Evolutionary conservation across 768 basidiomycete species (phyloP).

Genomic region (Tephrocybe sp.): DNA sequence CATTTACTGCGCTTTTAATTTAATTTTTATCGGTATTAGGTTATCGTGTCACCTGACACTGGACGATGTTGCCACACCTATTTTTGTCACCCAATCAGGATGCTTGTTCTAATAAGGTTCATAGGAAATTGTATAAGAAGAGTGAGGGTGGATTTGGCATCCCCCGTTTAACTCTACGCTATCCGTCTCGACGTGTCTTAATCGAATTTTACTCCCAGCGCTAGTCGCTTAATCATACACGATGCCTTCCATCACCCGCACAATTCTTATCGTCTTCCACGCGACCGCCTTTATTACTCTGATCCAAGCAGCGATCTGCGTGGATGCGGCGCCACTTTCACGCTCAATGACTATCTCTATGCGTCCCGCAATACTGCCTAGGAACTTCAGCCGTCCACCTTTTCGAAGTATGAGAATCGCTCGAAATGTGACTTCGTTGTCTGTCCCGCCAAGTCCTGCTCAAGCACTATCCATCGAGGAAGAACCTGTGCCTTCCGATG

Average conservation of each 20-base stretch:
- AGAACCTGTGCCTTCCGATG: background rate
- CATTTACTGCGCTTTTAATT: background rate
- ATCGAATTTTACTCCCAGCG: conserved; percentile 18
- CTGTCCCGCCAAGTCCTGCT: background rate
- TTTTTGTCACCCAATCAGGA: conserved; percentile 20
- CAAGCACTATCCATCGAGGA: background rate
- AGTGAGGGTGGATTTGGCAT: background rate
- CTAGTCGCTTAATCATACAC: conserved; percentile 28
- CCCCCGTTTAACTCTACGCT: conserved; percentile 9
- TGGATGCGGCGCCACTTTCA: conserved; percentile 39
- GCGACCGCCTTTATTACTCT: conserved; percentile 37
- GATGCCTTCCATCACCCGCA: conserved; percentile 36
- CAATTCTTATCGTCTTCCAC: conserved; percentile 40
- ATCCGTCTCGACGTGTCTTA: conserved; percentile 12
- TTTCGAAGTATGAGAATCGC: conserved; percentile 13
- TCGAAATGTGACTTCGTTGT: conserved; percentile 6
- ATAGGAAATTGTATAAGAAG: conserved; percentile 12
- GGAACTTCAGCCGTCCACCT: background rate
- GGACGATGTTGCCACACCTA: conserved; percentile 3
- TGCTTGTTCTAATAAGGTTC: conserved; percentile 20
- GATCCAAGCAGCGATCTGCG: conserved; percentile 22
- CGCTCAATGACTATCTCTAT: conserved; percentile 23
- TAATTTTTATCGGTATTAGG: background rate
- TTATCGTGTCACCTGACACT: conserved; percentile 14
- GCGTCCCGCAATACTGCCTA: conserved; percentile 20